Evolutionary conservation across 1,284 basidiomycete species (phyloP).

Genomic region (Butyriboletus appendiculatus): DNA sequence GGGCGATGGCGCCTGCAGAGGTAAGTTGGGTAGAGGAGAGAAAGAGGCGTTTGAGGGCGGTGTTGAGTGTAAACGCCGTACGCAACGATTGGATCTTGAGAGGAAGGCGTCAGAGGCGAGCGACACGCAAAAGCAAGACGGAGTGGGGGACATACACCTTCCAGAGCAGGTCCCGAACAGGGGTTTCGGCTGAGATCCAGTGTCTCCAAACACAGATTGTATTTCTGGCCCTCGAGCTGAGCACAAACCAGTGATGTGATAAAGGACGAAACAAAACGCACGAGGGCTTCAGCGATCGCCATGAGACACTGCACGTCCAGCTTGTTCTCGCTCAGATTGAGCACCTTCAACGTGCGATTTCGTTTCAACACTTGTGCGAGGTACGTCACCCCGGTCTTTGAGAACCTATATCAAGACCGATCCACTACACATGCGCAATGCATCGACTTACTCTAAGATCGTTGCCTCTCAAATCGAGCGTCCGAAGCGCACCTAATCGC

Average conservation of each 20-base stretch:
- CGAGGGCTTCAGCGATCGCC: constrained; percentile 86
- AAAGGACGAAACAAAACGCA: constrained; percentile 39
- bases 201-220: constrained; percentile 92
- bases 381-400: constrained; percentile 80
- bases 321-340: constrained; percentile 94
- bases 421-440: neutral
- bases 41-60: constrained; percentile 90
- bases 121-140: neutral
- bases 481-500: constrained; percentile 81
- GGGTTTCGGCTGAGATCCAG: constrained; percentile 93
- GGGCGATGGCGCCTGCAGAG: constrained; percentile 87
- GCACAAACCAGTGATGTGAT: neutral
- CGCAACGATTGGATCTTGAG: constrained; percentile 84
- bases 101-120: neutral
- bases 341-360: constrained; percentile 91
- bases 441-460: constrained; percentile 73
- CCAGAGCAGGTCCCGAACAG: constrained; percentile 84
- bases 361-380: constrained; percentile 95
- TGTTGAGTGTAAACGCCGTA: constrained; percentile 92
- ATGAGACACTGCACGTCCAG: constrained; percentile 84
- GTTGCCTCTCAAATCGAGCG: constrained; percentile 90
- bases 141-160: constrained; percentile 64
- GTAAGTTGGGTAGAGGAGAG: constrained; percentile 82
- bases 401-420: neutral
- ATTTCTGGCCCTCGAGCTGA: constrained; percentile 62